Evolutionary conservation across 306 rosid genomes (phyloP).

Genomic region (Quercus gilva): DNA sequence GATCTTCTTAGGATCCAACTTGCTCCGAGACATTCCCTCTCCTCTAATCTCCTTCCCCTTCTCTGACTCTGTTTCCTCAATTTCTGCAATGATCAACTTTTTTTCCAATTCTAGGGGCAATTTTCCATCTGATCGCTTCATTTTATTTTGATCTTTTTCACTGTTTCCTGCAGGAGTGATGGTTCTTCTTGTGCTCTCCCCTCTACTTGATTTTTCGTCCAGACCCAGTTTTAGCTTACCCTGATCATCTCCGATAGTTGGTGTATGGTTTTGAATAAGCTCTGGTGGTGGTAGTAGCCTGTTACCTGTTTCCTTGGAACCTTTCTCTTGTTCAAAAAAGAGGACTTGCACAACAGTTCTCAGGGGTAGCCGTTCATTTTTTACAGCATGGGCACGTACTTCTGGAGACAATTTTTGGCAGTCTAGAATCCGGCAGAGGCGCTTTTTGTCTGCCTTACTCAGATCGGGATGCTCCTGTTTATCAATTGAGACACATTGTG

Average conservation of each 20-base stretch:
- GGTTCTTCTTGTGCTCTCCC: slow-evolving; percentile 39
- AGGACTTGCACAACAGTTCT: slow-evolving; percentile 85
- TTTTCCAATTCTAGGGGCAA: slow-evolving; percentile 41
- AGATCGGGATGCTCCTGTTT: slow-evolving; percentile 69
- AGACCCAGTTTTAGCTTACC: slow-evolving; percentile 39
- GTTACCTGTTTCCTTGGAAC: slow-evolving; percentile 31
- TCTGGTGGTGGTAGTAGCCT: slow-evolving; percentile 46
- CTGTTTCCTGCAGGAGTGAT: slow-evolving; percentile 29
- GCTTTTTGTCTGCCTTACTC: slow-evolving; percentile 67
- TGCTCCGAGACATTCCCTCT: slow-evolving; percentile 37
- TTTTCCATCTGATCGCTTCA: slow-evolving; percentile 43
- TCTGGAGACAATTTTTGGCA: slow-evolving; percentile 74
- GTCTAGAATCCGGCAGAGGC: slow-evolving; percentile 63
- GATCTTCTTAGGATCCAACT: slow-evolving; percentile 50
- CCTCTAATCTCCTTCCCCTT: slow-evolving; percentile 33
- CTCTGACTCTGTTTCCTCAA: slow-evolving; percentile 39
- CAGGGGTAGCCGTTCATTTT: slow-evolving; percentile 75
- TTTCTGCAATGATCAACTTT: slow-evolving; percentile 41
- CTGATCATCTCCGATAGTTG: slow-evolving; percentile 35
- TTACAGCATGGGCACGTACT: slow-evolving; percentile 67
- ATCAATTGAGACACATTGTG: slow-evolving; percentile 15
- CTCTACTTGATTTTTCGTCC: slow-evolving; percentile 45
- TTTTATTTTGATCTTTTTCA: slow-evolving; percentile 44
- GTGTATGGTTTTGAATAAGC: slow-evolving; percentile 40
- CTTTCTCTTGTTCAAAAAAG: slow-evolving; percentile 73